A percentile compares a stretch with the other conserved stretches of the same genome.
These are phyloP conservation scores for Zizania latifolia DNA, from an alignment of 176 grass and related monocot species.

Conservation along the genomic window DNA sequence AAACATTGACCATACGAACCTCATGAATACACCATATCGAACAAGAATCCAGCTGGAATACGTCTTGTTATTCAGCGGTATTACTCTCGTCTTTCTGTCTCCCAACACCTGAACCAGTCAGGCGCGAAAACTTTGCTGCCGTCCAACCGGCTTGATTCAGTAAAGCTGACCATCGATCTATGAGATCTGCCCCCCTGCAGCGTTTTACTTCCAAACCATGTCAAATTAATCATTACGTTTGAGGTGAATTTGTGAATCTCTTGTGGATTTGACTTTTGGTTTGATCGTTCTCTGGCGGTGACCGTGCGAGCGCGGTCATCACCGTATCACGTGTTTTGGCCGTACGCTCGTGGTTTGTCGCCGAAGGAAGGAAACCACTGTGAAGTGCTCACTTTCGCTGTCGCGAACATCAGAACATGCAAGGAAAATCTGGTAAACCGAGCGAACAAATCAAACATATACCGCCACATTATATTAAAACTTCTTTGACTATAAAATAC, in stretches of 20 bases:
- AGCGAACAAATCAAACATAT: slow-evolving; percentile 4
- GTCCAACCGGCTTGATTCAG: background rate
- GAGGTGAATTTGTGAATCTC: no score
- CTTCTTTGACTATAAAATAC: background rate
- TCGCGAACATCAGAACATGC: no score
- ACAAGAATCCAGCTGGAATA: background rate
- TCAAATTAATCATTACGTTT: background rate
- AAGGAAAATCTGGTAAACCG: background rate
- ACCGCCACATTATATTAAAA: no score
- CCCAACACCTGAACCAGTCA: background rate
- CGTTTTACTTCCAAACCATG: background rate
- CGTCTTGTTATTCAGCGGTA: background rate
- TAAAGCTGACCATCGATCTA: background rate
- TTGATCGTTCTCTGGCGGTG: no score
- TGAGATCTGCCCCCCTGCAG: no score
- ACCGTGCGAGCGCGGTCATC: no score
- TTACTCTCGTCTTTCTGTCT: background rate
- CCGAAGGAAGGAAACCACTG: background rate
- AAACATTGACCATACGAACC: background rate
- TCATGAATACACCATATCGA: background rate
- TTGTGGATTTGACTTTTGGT: no score
- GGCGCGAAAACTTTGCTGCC: background rate
- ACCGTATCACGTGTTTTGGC: no score
- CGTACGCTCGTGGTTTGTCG: background rate
- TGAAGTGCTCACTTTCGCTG: background rate